Base-by-base conservation (phyloP, 2,329 filamentous ascomycete genomes). In the Cladosporium sp. region DNA sequence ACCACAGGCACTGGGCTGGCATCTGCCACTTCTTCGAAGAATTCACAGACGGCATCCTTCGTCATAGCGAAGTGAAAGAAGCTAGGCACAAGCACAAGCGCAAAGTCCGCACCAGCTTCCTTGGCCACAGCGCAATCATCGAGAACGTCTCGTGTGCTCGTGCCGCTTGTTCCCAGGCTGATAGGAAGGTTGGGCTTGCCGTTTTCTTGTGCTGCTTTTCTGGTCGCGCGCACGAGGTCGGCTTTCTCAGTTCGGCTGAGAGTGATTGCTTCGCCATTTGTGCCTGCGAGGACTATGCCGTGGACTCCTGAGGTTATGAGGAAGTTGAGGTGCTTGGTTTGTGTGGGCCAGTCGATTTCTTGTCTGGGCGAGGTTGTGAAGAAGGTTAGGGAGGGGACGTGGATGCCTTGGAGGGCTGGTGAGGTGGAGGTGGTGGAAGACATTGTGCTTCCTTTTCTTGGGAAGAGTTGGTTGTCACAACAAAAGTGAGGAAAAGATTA, bases 371-470 rank as follows among this genome's bases (percentile, higher is more conserved):
- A 69, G 50, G 71, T 65, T 40, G 68, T 65, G 61, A 81, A 82
- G 70, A 73, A 82, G 3, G 78, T 81, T 57, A 82, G 61, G 16
- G 70, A 74, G 1, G 78, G 78, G n/a, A 77, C 78, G 54, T 81
- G 78, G 41, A 82, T 76, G 3, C 78, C 78, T 1, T 72, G 69
- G 25, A 76, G 74, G 55, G 70, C 74, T 5, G 70, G 35, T 25
- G 13, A 16, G n/a, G 8, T 38, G 11, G 11, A 7, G 13, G 7
- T 57, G 47, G 59, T 65, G 49, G 62, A 66, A 55, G 62, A 60
- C 63, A 65, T 65, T 29, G 22, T 27, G 22, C 22, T 27, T 27
- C 22, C n/a, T n/a, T n/a, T n/a, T n/a, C n/a, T n/a, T n/a, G n/a
- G n/a, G n/a, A n/a, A n/a, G n/a, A n/a, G n/a, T n/a, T n/a, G 22